These are phyloP conservation scores for Phlebiopsis gigantea DNA, from an alignment of 768 basidiomycete genomes.

Conservation along the genomic window DNA sequence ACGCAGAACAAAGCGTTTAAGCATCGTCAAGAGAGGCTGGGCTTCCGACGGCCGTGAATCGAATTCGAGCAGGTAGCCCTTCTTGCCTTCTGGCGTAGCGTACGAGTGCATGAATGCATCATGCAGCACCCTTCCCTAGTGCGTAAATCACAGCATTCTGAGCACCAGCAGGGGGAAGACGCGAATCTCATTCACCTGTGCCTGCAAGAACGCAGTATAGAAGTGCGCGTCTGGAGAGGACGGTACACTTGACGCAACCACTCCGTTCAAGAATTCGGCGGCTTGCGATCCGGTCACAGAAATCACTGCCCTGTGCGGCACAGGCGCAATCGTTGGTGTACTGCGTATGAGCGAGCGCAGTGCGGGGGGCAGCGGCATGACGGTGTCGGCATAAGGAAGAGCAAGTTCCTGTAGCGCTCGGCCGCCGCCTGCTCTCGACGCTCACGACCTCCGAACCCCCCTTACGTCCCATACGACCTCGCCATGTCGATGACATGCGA, in stretches of 20 bases:
- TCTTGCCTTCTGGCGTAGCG: conserved; percentile 35
- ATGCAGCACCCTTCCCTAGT: conserved; percentile 82
- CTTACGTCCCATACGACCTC: background rate
- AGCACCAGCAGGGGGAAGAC: background rate
- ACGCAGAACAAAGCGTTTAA: conserved; percentile 83
- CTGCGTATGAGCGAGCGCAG: conserved; percentile 40
- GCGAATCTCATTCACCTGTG: conserved; percentile 19
- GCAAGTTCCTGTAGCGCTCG: conserved; percentile 3
- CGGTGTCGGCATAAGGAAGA: background rate
- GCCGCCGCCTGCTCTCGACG: conserved; percentile 1
- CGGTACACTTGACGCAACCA: conserved; percentile 23
- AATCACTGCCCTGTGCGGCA: conserved; percentile 63
- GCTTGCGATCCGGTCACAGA: conserved; percentile 80
- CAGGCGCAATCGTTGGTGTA: conserved; percentile 43
- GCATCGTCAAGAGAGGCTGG: conserved; percentile 55
- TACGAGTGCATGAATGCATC: conserved; percentile 82
- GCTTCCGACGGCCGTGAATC: conserved; percentile 58
- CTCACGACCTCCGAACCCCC: background rate
- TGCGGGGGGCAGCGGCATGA: conserved; percentile 31
- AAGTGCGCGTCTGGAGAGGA: conserved; percentile 14
- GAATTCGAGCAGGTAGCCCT: conserved; percentile 67
- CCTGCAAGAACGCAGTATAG: conserved; percentile 25
- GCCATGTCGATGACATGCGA: conserved; percentile 80
- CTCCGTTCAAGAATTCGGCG: conserved; percentile 56
- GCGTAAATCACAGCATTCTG: background rate